Conservation (phyloP, 352 stramenopile species). For the Hyaloperonospora brassicae region DNA sequence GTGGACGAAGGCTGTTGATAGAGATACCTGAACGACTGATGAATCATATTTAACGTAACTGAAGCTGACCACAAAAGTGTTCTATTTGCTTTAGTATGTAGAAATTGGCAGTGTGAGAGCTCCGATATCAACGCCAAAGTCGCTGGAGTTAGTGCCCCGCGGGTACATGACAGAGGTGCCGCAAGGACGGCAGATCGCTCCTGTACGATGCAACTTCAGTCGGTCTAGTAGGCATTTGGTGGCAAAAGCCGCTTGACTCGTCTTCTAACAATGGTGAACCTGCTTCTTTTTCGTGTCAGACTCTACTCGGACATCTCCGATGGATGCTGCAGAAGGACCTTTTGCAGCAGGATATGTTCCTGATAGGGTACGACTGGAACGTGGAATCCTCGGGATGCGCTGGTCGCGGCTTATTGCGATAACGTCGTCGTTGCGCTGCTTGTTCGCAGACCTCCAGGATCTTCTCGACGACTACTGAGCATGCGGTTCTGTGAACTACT, state of each 20-base stretch:
- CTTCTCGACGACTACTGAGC: slow-evolving; percentile 57
- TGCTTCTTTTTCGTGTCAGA: slow-evolving; percentile 1
- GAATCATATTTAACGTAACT: no score
- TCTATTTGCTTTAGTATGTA: slow-evolving; percentile 8
- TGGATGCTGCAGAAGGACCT: slow-evolving; percentile 85
- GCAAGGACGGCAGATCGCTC: slow-evolving; percentile 31
- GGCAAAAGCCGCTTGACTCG: neutral
- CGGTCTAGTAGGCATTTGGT: neutral
- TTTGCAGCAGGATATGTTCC: slow-evolving; percentile 82
- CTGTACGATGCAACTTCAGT: slow-evolving; percentile 15
- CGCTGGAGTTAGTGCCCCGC: slow-evolving; percentile 43
- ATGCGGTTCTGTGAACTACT: slow-evolving; percentile 84
- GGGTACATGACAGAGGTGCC: slow-evolving; percentile 41
- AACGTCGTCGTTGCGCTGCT: neutral
- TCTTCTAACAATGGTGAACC: no score
- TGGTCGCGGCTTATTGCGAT: neutral
- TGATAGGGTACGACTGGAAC: slow-evolving; percentile 50
- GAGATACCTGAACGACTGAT: no score
- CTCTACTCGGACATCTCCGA: slow-evolving; percentile 58
- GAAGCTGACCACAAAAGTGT: no score
- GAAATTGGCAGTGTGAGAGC: slow-evolving; percentile 55
- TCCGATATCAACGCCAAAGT: slow-evolving; percentile 22
- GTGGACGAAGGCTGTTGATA: no score
- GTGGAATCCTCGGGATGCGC: neutral
- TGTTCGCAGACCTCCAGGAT: slow-evolving; percentile 53